These are phyloP conservation scores for Vitis rupestris DNA, from an alignment of 164 flowering plant genomes.

Conservation along the genomic window DNA sequence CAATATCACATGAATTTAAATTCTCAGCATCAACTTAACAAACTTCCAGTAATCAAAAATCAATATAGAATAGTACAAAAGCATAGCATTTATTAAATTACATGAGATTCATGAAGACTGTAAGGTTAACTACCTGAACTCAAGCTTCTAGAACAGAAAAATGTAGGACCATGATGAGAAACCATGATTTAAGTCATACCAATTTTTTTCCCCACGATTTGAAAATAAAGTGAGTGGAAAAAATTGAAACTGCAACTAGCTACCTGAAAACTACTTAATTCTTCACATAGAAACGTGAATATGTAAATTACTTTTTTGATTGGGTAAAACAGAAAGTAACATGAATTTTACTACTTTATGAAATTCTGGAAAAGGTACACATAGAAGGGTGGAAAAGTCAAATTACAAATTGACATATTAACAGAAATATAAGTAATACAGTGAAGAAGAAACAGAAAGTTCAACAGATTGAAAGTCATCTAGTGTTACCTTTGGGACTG, in stretches of 20 bases:
- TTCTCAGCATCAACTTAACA: neutral
- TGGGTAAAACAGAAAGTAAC: neutral
- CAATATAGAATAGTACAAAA: neutral
- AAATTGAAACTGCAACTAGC: neutral
- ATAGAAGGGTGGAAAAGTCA: neutral
- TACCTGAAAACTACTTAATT: neutral
- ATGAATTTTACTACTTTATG: neutral
- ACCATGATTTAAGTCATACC: no score
- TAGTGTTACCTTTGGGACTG: slow-evolving; percentile 90
- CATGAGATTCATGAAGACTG: no score
- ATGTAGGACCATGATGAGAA: no score
- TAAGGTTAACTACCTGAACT: no score
- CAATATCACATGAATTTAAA: neutral
- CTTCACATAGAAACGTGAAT: neutral
- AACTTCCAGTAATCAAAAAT: neutral
- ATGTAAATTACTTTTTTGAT: neutral
- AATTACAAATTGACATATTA: neutral
- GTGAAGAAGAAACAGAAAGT: neutral
- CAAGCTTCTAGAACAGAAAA: no score
- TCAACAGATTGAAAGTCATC: neutral
- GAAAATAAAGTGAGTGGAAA: neutral
- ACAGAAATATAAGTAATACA: neutral
- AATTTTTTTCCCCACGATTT: no score
- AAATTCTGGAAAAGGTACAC: neutral
- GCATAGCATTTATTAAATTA: neutral